phyloP scores from a whole-genome alignment of 371 early-diverging fungal genomes.

The Mucor saturninus region DNA sequence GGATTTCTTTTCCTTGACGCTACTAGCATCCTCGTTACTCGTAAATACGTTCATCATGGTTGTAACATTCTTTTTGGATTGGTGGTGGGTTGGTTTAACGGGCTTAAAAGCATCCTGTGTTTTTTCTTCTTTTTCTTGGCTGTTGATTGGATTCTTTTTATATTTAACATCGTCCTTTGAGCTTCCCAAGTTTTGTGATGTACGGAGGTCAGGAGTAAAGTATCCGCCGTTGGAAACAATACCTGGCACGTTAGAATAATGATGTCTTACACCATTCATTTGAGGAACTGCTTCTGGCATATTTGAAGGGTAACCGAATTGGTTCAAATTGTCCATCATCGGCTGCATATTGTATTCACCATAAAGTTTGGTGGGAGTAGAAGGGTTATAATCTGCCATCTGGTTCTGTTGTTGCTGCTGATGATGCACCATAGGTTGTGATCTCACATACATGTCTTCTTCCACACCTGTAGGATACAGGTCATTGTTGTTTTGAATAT shows the following conservation, averaged over 20 bases:
- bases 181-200: slow-evolving; percentile 19
- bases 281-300: not conserved
- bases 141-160: slow-evolving; percentile 2
- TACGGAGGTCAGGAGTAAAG: slow-evolving; percentile 19
- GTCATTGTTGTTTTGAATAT: not conserved
- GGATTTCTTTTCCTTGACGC: slow-evolving; percentile 1
- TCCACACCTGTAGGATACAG: slow-evolving; percentile 6
- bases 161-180: slow-evolving; percentile 26
- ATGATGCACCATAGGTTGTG: slow-evolving; percentile 15
- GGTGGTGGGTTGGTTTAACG: not conserved
- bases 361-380: slow-evolving; percentile 1
- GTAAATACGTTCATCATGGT: slow-evolving; percentile 26
- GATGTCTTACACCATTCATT: slow-evolving; percentile 21
- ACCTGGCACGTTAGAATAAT: slow-evolving; percentile 20
- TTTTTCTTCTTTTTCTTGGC: slow-evolving; percentile 10
- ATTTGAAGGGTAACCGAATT: slow-evolving; percentile 2
- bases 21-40: not conserved
- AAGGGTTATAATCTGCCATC: not conserved
- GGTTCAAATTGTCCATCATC: slow-evolving; percentile 14
- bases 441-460: slow-evolving; percentile 30
- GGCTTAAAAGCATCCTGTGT: slow-evolving; percentile 14
- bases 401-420: slow-evolving; percentile 2
- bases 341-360: not conserved
- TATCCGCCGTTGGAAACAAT: slow-evolving; percentile 1
- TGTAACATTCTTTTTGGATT: slow-evolving; percentile 25